Evolutionary conservation across 208 protist genomes (phyloP), one percentile per base, ranked within the genome.

Genomic region (Phytomonas sp.): DNA sequence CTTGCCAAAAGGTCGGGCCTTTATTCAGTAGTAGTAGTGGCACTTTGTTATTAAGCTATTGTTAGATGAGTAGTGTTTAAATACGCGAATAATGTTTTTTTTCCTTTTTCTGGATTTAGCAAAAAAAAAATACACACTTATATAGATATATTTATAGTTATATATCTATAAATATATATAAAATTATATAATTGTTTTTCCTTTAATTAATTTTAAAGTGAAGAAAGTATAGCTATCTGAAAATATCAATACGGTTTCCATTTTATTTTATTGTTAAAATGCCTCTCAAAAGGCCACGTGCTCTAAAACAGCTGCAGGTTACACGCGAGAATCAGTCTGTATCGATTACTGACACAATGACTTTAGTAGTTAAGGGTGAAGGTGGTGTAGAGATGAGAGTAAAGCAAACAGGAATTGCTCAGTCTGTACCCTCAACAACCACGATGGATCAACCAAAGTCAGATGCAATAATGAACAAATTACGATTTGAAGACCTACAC

Each of bases 301-400:
- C 76, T 31, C 76, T 93, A 34, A 78, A 85, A 65, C 75, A 88
- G 63, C 80, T 94, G 31, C 78, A 83, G 60, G 78, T 94, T 63
- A 78, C 69, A 52, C 85, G 74, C 32, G 56, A 80, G 45, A 80
- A 95, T 59, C 89, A 84, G 45, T 76, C 79, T 26, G 87, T 95
- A 56, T 93, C 90, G 16, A 95, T 95, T 67, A 95, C 90, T 14
- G 90, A 96, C 75, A 96, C 91, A 1, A 84, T 96, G 77, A 96
- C 91, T 0, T 56, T 96, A 73, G 88, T 94, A 60, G 88, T 96
- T n/a, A 93, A 91, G 66, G 88, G 87, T 30, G 88, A 94, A 67
- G 87, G 86, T 12, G 91, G 88, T 34, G 72, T 84, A 65, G 86
- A 93, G 66, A 86, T 94, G 84, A 84, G 88, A n/a, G 88, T 94